These are phyloP conservation scores for Lindgomyces ingoldianus DNA, from an alignment of 495 filamentous ascomycete genomes.

Conservation along the genomic window DNA sequence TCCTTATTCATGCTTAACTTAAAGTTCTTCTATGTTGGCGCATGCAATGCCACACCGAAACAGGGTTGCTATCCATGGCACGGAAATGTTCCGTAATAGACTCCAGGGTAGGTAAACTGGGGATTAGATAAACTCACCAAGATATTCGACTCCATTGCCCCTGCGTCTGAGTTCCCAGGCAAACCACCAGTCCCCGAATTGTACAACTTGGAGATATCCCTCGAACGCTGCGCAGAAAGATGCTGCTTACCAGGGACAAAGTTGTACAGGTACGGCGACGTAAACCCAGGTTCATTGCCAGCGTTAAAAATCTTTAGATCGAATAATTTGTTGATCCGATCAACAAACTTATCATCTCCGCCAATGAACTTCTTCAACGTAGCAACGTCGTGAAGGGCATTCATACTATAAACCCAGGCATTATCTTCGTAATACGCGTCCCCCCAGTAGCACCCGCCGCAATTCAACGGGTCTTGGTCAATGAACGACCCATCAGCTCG, in stretches of 20 bases:
- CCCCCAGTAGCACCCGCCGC: slow-evolving; percentile 70
- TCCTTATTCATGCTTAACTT: too few species aligned
- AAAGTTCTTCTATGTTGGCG: too few species aligned
- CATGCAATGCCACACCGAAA: too few species aligned
- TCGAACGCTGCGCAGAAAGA: slow-evolving; percentile 56
- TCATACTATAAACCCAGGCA: slow-evolving; percentile 71
- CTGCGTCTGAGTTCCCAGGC: slow-evolving; percentile 69
- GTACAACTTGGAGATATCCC: slow-evolving; percentile 57
- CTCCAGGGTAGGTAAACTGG: too few species aligned
- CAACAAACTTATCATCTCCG: slow-evolving; percentile 57
- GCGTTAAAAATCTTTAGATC: slow-evolving; percentile 65
- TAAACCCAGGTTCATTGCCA: slow-evolving; percentile 71
- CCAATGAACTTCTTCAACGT: slow-evolving; percentile 60
- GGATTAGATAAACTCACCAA: slow-evolving; percentile 44
- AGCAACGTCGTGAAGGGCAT: slow-evolving; percentile 66
- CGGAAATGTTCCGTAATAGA: too few species aligned
- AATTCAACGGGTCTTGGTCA: slow-evolving; percentile 60
- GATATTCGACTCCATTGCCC: slow-evolving; percentile 70
- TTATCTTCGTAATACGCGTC: slow-evolving; percentile 64
- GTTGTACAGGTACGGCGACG: slow-evolving; percentile 70
- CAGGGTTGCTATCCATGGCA: too few species aligned
- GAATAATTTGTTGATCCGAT: slow-evolving; percentile 65
- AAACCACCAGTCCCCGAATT: slow-evolving; percentile 49
- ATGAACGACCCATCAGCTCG: slow-evolving; percentile 55
- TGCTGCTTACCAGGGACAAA: slow-evolving; percentile 61